Base-by-base conservation (phyloP, 768 basidiomycete species). In the Boletus rufocinnamomeus region DNA sequence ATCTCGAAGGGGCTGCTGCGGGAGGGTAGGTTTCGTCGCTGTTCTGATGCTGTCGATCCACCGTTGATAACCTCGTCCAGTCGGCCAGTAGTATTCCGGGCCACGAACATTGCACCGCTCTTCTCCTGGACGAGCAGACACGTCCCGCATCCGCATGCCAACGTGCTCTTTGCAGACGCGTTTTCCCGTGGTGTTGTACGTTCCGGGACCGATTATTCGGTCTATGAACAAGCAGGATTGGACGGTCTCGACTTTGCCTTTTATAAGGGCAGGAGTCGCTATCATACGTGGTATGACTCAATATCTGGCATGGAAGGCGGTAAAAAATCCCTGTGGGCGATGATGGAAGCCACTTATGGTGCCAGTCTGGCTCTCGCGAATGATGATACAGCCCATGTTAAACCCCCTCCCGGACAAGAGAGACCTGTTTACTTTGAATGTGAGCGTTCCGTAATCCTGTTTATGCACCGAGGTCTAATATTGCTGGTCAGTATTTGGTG, bases 231-330 rank as follows among this genome's bases (percentile, higher is more conserved):
- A 25, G 70, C 68, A 40, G 83, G 81, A 0, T 80, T 91, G 81
- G 72, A 83, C 46, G 91, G 91, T 4, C 76, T 91, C 6, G 91
- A 93, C 63, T 73, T 93, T 34, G 88, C 91, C 1, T 93, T 92
- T 67, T 93, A 92, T 71, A 81, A 79, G 58, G 84, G 84, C 1
- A 79, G 91, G 44, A 85, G 87, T 59, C 80, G 79, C 60, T 93
- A 93, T 63, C 92, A 94, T 69, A 93, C 91, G 0, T 81, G 80
- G 66, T 82, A 82, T 43, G 91, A 93, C 66, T 79, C 84, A 2
- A 78, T 92, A 45, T 76, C 86, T 8, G 82, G 81, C 51, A 84
- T 79, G 32, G 68, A 76, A 3, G 86, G 85, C 0, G 77, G 79
- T 14, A 77, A 79, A 62, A 79, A 75, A 37, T 75, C 87, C 9